Base-by-base conservation (phyloP, 305 asterid species). In the Fraxinus latifolia region DNA sequence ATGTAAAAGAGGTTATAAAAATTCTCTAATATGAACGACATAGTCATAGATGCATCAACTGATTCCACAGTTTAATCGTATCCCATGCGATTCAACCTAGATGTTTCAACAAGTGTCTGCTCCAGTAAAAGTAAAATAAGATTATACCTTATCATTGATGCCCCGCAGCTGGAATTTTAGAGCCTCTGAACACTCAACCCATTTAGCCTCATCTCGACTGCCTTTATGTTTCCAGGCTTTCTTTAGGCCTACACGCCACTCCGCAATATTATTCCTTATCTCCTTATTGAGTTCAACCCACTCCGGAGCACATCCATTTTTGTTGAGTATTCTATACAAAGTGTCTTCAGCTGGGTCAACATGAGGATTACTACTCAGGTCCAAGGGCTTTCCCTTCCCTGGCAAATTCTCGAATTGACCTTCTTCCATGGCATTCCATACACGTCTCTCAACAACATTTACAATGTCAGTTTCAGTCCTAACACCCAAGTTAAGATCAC, bases 281-380 rank as follows among this genome's bases (percentile, higher is more conserved):
- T 91, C 96, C 83, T 93, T 95, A 90, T 95, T 93, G 23, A 92
- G 91, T 83, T 95, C 98, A 37, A 95, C 93, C 97, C 98, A 95
- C 88, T 93, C 95, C 0, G 97, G 98, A 7, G 98, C 97, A 84
- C 93, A 95, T 19, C 94, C 94, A 55, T 95, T 95, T 78, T 88
- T 91, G 72, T 93, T 91, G 7, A 93, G 94, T 78, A 93, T 90
- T 86, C 96, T 84, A 84, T 95, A 95, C 79, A 93, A 84, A 42
- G 97, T 93, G 81, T 95, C 97, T 77, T 95, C 97, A 72, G 97
- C 97, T 25, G 97, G 96, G 82, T 93, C 97, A 0, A 86, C 97
- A 50, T 92, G 97, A 85, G 97, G 97, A 89, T 93, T 95, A 4
- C 84, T 84, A 19, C 77, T 88, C 25, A 95, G 91, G 88, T 95